Evolutionary conservation across 73 alveolate genomes (phyloP).

Genomic region (Stentor roeselii): DNA sequence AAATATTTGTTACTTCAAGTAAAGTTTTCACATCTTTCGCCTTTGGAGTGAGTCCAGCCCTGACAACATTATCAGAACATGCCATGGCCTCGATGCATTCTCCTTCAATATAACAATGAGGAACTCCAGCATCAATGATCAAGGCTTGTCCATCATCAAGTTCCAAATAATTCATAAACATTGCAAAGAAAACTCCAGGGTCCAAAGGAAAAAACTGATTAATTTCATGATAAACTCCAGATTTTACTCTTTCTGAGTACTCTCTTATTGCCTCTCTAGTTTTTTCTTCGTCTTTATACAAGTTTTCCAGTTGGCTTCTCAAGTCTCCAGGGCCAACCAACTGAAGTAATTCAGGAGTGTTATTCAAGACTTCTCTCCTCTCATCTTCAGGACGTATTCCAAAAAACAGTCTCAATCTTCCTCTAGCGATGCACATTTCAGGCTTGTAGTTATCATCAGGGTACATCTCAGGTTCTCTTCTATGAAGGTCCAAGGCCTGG

Average conservation of each 20-base stretch:
- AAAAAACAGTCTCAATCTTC: slow-evolving; percentile 87
- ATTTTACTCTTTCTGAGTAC: background rate
- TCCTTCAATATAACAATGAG: slow-evolving; percentile 98
- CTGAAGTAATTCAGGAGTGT: background rate
- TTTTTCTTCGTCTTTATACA: background rate
- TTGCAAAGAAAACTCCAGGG: slow-evolving; percentile 87
- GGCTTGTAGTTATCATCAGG: slow-evolving; percentile 99
- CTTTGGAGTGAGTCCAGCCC: slow-evolving; percentile 98
- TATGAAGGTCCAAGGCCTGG: slow-evolving; percentile 83
- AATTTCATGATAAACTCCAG: background rate
- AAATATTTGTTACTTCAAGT: slow-evolving; percentile 41
- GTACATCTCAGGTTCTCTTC: slow-evolving; percentile 84
- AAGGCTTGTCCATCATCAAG: slow-evolving; percentile 91
- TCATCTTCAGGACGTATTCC: slow-evolving; percentile 68
- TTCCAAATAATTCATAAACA: slow-evolving; percentile 84
- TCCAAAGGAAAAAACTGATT: slow-evolving; percentile 71
- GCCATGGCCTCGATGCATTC: slow-evolving; percentile 98
- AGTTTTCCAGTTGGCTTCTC: background rate
- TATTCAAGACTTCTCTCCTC: slow-evolving; percentile 30
- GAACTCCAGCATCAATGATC: slow-evolving; percentile 86
- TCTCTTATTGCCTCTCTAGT: background rate
- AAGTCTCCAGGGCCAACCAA: background rate
- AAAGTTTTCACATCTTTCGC: slow-evolving; percentile 77
- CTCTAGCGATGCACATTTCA: slow-evolving; percentile 97
- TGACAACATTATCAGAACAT: slow-evolving; percentile 97